These are phyloP conservation scores for Aphanomyces cochlioides DNA, from an alignment of 352 stramenopile genomes.

Conservation along the genomic window DNA sequence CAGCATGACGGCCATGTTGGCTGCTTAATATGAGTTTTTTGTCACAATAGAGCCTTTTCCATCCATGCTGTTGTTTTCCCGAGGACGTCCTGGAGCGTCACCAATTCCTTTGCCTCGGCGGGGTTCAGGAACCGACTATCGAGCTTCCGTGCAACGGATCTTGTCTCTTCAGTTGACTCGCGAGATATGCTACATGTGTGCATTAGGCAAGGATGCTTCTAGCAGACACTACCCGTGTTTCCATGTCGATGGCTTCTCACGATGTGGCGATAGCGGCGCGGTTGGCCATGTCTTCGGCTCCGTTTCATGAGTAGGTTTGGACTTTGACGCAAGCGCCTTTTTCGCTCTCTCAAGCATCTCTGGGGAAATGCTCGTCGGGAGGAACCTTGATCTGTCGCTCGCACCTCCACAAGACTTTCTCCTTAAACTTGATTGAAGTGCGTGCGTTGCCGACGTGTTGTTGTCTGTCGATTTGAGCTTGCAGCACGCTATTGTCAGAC, in stretches of 20 bases:
- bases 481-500: neutral
- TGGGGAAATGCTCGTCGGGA: neutral
- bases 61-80: slow-evolving; percentile 70
- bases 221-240: slow-evolving; percentile 6
- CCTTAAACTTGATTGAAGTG: no score
- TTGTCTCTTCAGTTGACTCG: slow-evolving; percentile 4
- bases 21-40: slow-evolving; percentile 48
- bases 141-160: neutral
- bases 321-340: neutral
- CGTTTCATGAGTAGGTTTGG: neutral
- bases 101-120: slow-evolving; percentile 57
- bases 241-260: slow-evolving; percentile 3
- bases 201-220: no score
- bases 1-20: slow-evolving; percentile 79
- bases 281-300: slow-evolving; percentile 8
- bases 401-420: no score
- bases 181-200: neutral
- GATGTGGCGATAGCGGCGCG: slow-evolving; percentile 19
- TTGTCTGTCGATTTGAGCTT: neutral
- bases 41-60: slow-evolving; percentile 31
- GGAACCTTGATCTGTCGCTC: no score
- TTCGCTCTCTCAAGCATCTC: slow-evolving; percentile 15
- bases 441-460: neutral
- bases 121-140: slow-evolving; percentile 51
- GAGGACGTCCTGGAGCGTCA: slow-evolving; percentile 50